A percentile compares a stretch with the other conserved stretches of the same genome.
Conservation (phyloP, 257 asterid species). For the Galeopsis tetrahit region DNA sequence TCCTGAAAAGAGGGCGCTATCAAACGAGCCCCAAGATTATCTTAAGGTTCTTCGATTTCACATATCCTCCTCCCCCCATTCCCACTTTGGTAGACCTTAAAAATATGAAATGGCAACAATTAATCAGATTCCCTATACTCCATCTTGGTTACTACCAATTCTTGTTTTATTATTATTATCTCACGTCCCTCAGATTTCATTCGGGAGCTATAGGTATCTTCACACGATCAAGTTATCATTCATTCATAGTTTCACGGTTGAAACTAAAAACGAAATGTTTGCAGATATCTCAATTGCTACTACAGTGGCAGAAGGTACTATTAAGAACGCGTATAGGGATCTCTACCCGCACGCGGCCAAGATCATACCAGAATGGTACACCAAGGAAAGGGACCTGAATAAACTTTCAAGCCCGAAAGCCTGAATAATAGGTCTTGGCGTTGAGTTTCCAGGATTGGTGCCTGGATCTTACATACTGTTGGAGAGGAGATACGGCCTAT, state of each 20-base stretch:
- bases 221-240: neutral
- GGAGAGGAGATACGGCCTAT: constrained; percentile 11
- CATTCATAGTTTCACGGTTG: constrained; percentile 2
- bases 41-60: neutral
- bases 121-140: neutral
- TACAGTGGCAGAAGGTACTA: constrained; percentile 87
- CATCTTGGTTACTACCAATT: neutral
- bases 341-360: constrained; percentile 71
- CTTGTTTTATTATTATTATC: neutral
- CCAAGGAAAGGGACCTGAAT: constrained; percentile 70
- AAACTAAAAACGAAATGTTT: neutral
- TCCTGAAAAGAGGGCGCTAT: neutral
- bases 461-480: constrained; percentile 5
- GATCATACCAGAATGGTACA: constrained; percentile 84
- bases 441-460: neutral
- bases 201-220: neutral
- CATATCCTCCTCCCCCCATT: neutral
- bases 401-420: constrained; percentile 68
- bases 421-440: constrained; percentile 6
- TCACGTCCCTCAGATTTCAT: neutral
- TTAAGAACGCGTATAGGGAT: constrained; percentile 84
- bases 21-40: neutral
- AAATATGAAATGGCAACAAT: neutral
- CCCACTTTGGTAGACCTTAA: neutral
- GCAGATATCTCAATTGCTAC: constrained; percentile 78